Base-by-base conservation (phyloP, 495 filamentous ascomycete genomes). In the Rostrohypoxylon terebratum region DNA sequence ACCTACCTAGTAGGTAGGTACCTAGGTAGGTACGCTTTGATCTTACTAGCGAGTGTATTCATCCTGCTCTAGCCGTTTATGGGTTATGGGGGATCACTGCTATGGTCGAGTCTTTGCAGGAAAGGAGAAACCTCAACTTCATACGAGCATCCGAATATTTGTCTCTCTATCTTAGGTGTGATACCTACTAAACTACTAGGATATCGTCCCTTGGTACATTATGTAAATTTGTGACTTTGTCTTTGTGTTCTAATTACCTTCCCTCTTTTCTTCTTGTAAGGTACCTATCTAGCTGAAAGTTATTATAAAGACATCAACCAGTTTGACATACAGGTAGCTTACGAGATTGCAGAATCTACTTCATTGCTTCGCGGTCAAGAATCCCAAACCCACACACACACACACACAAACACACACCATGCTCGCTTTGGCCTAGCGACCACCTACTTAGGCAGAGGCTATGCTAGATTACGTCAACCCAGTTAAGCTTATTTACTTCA, bases 111-210 rank as follows among this genome's bases (percentile, higher is more conserved):
- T 63, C 23, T 28, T 28, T 62, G 44, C 31, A 61, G 36, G 40
- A 58, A 59, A 21, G 34, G 20, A 59, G 50, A 48, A 38, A 62
- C 40, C 66, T 69, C 51, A 50, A 50, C 59, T 36, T 47, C 45
- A 62, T 68, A 47, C 66, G 50, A 33, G 25, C 23, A n/a, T 33
- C 1, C 28, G 2, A 3, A 28, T 28, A 5, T 28, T 5, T 28
- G 28, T 28, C 28, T 28, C 25, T 54, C 0, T 54, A 8, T 54
- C 23, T 33, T 54, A 11, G 20, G 23, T 54, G 50, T 31, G 21
- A 33, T 54, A 54, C 23, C 31, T 54, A 54, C 23, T 14, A 16
- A n/a, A 16, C 14, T 16, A 25, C 25, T n/a, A n/a, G n/a, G n/a
- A n/a, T n/a, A n/a, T n/a, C 11, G 6, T 31, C 0, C 5, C n/a